Evolutionary conservation across 371 early-diverging fungal genomes (phyloP), one percentile per base, ranked within the genome.

Genomic region (Mortierella sp.): DNA sequence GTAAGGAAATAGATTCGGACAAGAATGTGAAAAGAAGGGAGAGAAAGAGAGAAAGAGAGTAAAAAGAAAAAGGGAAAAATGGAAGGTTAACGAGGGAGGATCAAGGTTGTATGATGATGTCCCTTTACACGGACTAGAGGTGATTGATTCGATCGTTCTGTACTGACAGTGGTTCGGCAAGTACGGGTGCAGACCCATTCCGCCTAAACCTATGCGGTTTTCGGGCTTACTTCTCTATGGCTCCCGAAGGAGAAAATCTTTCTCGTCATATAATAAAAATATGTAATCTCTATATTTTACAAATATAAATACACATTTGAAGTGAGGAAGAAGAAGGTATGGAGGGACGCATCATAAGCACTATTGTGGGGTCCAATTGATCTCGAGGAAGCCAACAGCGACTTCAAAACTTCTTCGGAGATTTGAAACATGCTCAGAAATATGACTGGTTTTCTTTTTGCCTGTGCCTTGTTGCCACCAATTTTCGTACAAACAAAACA

Each of bases 211-310:
- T 10, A 28, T 28, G 53, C 53, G 23, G 9, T 40, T 23, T 37
- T 74, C 75, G 75, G 75, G 45, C 75, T 74, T 56, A n/a, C 63
- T 23, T 64, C 61, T 45, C 75, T 34, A 68, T 74, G 75, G 75
- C 64, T 61, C 34, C 47, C 47, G 17, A 19, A 26, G n/a, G 43
- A 6, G 17, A 55, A 68, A 62, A 51, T 31, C 34, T 62, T 47
- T 57, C 62, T 42, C 47, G 45, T 40, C 32, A 23, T n/a, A n/a
- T n/a, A n/a, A n/a, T n/a, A n/a, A n/a, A n/a, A 8, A 55, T 23
- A 47, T n/a, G n/a, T 37, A n/a, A 47, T 47, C 47, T 47, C 47
- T 47, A n/a, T 53, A 13, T 29, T 53, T 53, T 23, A 10, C 22
- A 53, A 29, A 53, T 28, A 47, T 19, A 19, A 19, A 10, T 19